phyloP scores from a whole-genome alignment of 2,329 filamentous ascomycete species.

The Cytospora schulzeri region DNA sequence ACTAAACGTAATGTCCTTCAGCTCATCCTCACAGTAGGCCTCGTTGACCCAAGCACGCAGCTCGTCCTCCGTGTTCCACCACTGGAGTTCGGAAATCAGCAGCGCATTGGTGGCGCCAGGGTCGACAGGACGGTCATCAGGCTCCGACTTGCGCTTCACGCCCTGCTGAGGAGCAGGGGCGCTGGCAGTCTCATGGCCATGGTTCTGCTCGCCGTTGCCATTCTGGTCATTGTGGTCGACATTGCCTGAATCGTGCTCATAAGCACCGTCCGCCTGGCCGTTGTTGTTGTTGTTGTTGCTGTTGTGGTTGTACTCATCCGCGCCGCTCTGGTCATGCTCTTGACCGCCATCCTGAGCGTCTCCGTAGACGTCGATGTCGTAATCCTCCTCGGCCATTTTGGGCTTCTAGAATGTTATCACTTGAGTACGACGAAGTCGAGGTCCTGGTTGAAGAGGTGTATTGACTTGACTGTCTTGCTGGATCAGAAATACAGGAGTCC shows the following conservation, averaged over 20 bases:
- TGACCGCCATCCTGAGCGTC: slow-evolving; percentile 44
- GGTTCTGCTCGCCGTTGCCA: slow-evolving; percentile 42
- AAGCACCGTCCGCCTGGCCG: slow-evolving; percentile 38
- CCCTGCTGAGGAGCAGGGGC: slow-evolving; percentile 49
- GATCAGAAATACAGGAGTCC: slow-evolving; percentile 42
- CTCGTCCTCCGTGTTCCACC: slow-evolving; percentile 97
- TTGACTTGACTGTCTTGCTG: slow-evolving; percentile 37
- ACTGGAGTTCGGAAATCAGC: slow-evolving; percentile 86
- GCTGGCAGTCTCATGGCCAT: slow-evolving; percentile 37
- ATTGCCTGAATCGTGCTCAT: slow-evolving; percentile 25
- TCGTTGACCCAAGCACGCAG: slow-evolving; percentile 83
- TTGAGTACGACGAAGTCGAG: slow-evolving; percentile 18
- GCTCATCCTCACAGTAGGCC: slow-evolving; percentile 78
- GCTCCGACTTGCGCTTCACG: slow-evolving; percentile 62
- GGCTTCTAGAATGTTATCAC: slow-evolving; percentile 19
- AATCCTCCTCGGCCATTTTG: slow-evolving; percentile 69
- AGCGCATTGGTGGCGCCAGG: slow-evolving; percentile 68
- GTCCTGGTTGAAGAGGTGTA: slow-evolving; percentile 34
- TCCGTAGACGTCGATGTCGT: slow-evolving; percentile 73
- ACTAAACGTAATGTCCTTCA: slow-evolving; percentile 93
- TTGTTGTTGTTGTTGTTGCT: slow-evolving; percentile 33
- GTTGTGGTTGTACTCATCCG: slow-evolving; percentile 39
- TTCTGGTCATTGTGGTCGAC: slow-evolving; percentile 45
- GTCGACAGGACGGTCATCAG: slow-evolving; percentile 61
- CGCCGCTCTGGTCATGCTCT: slow-evolving; percentile 36